A percentile compares a stretch with the other conserved stretches of the same genome.
These are phyloP conservation scores for Citrus australasica DNA, from an alignment of 345 rosid genomes.

Conservation along the genomic window DNA sequence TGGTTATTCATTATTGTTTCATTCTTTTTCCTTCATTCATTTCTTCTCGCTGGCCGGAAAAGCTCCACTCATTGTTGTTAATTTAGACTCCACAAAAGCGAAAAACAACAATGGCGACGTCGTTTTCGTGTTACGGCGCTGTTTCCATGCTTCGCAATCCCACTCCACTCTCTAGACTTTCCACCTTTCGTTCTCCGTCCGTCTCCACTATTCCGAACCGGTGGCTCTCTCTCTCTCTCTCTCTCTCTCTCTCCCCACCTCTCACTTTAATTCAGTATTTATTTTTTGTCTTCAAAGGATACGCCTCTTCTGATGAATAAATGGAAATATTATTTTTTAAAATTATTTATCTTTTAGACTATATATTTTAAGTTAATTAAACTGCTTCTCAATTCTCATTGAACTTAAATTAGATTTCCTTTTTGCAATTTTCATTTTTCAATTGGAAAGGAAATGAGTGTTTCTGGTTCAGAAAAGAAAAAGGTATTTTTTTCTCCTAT, in stretches of 20 bases:
- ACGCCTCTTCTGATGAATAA: no score
- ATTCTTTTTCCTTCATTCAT: not conserved
- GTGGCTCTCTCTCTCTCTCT: constrained; percentile 7
- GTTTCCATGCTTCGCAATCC: constrained; percentile 14
- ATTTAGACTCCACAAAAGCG: no score
- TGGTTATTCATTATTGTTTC: not conserved
- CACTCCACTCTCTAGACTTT: constrained; percentile 10
- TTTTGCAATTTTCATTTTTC: not conserved
- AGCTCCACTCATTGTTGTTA: not conserved
- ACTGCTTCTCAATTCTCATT: not conserved
- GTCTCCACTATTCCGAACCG: constrained; percentile 20
- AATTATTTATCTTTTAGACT: not conserved
- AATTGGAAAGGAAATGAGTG: not conserved
- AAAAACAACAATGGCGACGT: constrained; percentile 26
- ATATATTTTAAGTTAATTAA: no score
- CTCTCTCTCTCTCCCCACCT: not conserved
- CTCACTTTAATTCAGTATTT: not conserved
- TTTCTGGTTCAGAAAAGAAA: not conserved
- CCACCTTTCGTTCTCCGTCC: constrained; percentile 18
- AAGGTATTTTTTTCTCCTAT: not conserved
- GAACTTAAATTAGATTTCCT: not conserved
- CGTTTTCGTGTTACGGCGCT: constrained; percentile 21
- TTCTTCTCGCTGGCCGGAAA: not conserved
- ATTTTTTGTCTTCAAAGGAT: not conserved
- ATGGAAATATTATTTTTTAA: no score